Evolutionary conservation across 306 rosid genomes (phyloP).

Genomic region (Morella rubra): DNA sequence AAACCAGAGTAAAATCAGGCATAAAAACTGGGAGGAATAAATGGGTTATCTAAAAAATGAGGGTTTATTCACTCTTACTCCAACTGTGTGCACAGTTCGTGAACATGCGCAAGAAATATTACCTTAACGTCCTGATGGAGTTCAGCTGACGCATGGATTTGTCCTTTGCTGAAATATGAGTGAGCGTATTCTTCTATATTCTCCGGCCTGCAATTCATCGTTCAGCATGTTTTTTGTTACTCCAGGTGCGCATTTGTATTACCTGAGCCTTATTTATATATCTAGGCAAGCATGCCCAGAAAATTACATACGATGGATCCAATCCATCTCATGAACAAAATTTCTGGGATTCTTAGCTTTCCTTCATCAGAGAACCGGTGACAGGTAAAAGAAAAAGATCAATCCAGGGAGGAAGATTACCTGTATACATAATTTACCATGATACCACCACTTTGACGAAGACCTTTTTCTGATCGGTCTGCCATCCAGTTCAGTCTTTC

Average conservation of each 20-base stretch:
- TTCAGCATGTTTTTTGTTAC: background rate
- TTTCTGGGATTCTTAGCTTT: background rate
- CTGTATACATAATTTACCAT: conserved; percentile 97
- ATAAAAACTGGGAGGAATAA: background rate
- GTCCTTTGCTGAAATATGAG: conserved; percentile 73
- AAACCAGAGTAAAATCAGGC: conserved; percentile 4
- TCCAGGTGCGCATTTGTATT: background rate
- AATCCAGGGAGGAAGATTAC: conserved; percentile 32
- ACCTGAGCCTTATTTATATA: background rate
- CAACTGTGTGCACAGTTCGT: background rate
- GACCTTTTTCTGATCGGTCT: conserved; percentile 76
- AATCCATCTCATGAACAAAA: no score
- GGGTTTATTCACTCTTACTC: background rate
- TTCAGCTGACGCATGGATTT: conserved; percentile 61
- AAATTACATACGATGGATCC: background rate
- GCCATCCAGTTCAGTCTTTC: conserved; percentile 95
- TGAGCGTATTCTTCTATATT: conserved; percentile 79
- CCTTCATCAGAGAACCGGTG: conserved; percentile 2
- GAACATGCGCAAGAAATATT: conserved; percentile 1
- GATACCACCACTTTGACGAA: conserved; percentile 83
- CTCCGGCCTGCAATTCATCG: conserved; percentile 58
- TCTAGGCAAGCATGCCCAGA: background rate
- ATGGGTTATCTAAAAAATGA: background rate
- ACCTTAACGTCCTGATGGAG: conserved; percentile 50
- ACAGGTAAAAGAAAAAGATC: background rate